Percentiles rank a stretch among this genome's conserved stretches.
Conservation (phyloP, 176 grass and related monocot genomes). For the Stipa capillata region DNA sequence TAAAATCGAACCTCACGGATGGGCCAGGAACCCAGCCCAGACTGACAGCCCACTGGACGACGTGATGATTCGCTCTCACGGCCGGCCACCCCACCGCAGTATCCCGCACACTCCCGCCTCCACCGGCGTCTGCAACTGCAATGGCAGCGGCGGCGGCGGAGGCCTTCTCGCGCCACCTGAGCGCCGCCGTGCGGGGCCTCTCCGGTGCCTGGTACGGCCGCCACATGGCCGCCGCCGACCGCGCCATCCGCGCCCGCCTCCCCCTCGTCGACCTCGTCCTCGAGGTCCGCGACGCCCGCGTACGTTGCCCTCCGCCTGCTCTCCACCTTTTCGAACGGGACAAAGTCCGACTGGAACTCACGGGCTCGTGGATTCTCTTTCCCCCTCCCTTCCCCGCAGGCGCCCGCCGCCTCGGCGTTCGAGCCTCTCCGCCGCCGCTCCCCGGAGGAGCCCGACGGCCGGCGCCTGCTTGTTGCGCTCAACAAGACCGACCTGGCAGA, state of each 20-base stretch:
- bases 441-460: constrained; percentile 21
- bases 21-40: no score
- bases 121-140: constrained; percentile 6
- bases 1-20: not conserved
- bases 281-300: constrained; percentile 64
- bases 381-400: constrained; percentile 8
- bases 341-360: not conserved
- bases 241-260: constrained; percentile 43
- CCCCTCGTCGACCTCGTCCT: constrained; percentile 67
- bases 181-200: constrained; percentile 27
- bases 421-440: constrained; percentile 14
- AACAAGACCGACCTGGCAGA: constrained; percentile 67
- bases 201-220: constrained; percentile 36
- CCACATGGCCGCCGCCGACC: constrained; percentile 49
- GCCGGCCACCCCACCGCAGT: not conserved
- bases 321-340: not conserved
- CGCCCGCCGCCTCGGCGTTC: constrained; percentile 44
- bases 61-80: not conserved
- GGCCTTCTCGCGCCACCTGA: constrained; percentile 34
- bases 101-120: not conserved
- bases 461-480: constrained; percentile 36
- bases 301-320: not conserved
- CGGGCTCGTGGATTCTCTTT: not conserved
- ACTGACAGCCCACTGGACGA: not conserved
- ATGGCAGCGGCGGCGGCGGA: not conserved